Evolutionary conservation across 192 early-diverging fungal genomes (phyloP).

Genomic region (Polychytrium aggregatum): DNA sequence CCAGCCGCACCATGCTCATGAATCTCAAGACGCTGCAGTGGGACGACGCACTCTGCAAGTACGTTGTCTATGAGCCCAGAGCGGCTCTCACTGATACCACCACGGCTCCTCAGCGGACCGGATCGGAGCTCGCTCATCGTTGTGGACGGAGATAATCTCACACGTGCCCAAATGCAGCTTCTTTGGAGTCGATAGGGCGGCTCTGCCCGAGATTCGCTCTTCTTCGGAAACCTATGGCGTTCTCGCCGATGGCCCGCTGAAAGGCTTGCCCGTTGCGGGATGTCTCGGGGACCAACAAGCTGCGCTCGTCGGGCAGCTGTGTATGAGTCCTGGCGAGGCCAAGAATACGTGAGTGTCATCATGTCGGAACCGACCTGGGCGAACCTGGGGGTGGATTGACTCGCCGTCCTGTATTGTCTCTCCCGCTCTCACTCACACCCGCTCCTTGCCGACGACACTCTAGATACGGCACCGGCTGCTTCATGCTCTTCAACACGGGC

Average conservation of each 20-base stretch:
- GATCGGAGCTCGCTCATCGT: too few species aligned
- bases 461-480: conserved; percentile 93
- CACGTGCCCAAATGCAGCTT: conserved; percentile 40
- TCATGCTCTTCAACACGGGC: conserved; percentile 93
- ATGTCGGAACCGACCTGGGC: background rate
- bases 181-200: conserved; percentile 51
- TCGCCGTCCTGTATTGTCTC: too few species aligned
- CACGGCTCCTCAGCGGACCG: too few species aligned
- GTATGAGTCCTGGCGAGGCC: conserved; percentile 72
- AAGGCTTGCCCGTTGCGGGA: conserved; percentile 72
- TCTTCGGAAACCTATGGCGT: conserved; percentile 69
- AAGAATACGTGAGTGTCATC: conserved; percentile 65
- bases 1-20: conserved; percentile 92
- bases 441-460: too few species aligned
- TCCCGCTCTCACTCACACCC: too few species aligned
- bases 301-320: conserved; percentile 88
- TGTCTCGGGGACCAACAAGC: conserved; percentile 92
- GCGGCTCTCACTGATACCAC: too few species aligned
- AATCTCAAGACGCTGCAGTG: conserved; percentile 69
- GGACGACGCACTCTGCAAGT: conserved; percentile 47
- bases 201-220: conserved; percentile 70
- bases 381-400: too few species aligned
- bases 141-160: background rate
- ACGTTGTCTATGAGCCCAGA: too few species aligned
- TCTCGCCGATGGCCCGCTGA: conserved; percentile 40